phyloP scores from a whole-genome alignment of 495 filamentous ascomycete genomes.

The Hypoxylon subgilvum region DNA sequence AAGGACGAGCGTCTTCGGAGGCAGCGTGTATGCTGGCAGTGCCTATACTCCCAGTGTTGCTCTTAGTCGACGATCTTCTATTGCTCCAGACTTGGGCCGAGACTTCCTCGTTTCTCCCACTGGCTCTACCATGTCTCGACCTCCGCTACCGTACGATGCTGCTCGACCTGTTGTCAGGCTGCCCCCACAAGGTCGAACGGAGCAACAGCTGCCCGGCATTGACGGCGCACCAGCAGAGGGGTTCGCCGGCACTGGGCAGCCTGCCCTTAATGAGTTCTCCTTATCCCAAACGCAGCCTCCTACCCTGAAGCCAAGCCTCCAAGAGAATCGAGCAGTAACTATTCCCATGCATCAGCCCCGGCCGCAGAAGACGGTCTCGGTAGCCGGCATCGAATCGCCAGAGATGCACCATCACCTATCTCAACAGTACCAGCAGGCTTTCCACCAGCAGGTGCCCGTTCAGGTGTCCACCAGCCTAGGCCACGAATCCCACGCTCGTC shows the following conservation, averaged over 20 bases:
- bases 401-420: conserved; percentile 69
- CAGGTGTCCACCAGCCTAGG: conserved; percentile 65
- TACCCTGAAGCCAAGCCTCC: conserved; percentile 74
- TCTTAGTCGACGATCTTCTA: conserved; percentile 89
- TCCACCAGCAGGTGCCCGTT: conserved; percentile 86
- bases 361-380: conserved; percentile 91
- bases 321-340: conserved; percentile 74
- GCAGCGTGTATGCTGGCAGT: conserved; percentile 81
- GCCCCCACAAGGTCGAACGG: conserved; percentile 65
- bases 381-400: conserved; percentile 92
- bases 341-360: conserved; percentile 96
- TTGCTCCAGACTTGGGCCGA: conserved; percentile 75
- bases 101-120: conserved; percentile 77
- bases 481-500: conserved; percentile 68
- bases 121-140: conserved; percentile 74
- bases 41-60: conserved; percentile 87
- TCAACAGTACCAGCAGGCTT: conserved; percentile 77
- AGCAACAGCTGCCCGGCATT: conserved; percentile 41
- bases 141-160: conserved; percentile 64
- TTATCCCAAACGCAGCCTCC: conserved; percentile 64
- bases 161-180: conserved; percentile 84
- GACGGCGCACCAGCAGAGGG: conserved; percentile 30
- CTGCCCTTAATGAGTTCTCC: conserved; percentile 57
- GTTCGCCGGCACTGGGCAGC: conserved; percentile 26
- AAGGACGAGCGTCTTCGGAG: conserved; percentile 72